Percentiles rank a stretch among this genome's conserved stretches.
Evolutionary conservation across 257 asterid genomes (phyloP).

Genomic region (Asclepias syriaca): DNA sequence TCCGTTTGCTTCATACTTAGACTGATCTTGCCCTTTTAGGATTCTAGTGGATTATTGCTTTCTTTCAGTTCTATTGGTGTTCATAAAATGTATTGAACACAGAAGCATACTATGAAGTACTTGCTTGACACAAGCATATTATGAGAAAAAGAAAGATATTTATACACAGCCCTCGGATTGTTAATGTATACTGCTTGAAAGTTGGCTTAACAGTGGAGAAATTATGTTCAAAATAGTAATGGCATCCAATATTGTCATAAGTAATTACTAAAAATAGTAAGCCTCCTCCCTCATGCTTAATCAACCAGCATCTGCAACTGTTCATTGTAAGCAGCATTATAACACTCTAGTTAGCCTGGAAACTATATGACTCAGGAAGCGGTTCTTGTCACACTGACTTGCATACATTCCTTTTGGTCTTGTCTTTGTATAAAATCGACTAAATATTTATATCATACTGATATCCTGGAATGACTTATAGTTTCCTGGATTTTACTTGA

Average conservation of each 20-base stretch:
- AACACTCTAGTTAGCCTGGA: background rate
- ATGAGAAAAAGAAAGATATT: background rate
- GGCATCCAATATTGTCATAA: background rate
- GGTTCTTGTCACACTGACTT: background rate
- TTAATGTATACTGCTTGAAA: background rate
- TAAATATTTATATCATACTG: no score
- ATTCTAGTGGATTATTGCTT: background rate
- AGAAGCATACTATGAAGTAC: background rate
- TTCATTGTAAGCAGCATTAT: background rate
- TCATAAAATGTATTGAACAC: background rate
- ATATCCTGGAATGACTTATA: background rate
- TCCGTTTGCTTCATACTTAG: background rate
- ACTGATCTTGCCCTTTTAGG: background rate
- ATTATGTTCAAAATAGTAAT: background rate
- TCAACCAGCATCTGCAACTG: background rate
- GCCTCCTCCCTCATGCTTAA: background rate
- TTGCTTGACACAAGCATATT: background rate
- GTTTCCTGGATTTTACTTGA: background rate
- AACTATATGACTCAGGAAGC: background rate
- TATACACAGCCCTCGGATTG: background rate
- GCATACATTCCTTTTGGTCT: background rate
- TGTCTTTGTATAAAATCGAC: background rate
- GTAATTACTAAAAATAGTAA: background rate
- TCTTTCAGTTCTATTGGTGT: background rate
- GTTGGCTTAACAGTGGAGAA: background rate